Percentiles rank a stretch among this genome's conserved stretches.
phyloP scores from a whole-genome alignment of 306 rosid species.

The Hippophae tibetana region DNA sequence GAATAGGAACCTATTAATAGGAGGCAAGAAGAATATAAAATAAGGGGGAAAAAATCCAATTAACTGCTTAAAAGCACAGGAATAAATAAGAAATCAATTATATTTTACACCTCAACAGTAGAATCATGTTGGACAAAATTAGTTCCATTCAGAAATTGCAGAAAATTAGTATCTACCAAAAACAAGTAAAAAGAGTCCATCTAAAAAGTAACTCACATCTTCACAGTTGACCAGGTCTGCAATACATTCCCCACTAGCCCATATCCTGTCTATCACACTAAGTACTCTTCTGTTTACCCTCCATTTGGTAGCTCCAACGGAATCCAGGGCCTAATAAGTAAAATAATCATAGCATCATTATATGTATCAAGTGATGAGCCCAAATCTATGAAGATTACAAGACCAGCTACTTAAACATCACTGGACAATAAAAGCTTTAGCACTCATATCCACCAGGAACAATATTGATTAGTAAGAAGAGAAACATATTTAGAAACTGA shows the following conservation, averaged over 20 bases:
- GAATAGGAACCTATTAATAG: slow-evolving; percentile 53
- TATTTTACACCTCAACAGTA: not conserved
- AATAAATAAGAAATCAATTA: not conserved
- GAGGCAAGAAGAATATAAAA: not conserved
- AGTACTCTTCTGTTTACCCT: slow-evolving; percentile 73
- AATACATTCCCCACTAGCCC: slow-evolving; percentile 83
- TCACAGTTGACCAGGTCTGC: slow-evolving; percentile 73
- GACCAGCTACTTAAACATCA: not conserved
- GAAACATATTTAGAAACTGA: slow-evolving; percentile 2
- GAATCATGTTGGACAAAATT: slow-evolving; percentile 2
- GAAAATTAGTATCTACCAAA: slow-evolving; percentile 9
- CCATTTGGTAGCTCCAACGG: slow-evolving; percentile 90
- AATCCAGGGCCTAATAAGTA: slow-evolving; percentile 63
- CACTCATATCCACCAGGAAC: too few species aligned
- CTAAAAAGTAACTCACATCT: slow-evolving; percentile 48
- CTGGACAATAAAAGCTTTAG: too few species aligned
- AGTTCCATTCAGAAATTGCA: slow-evolving; percentile 8
- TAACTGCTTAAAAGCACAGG: not conserved
- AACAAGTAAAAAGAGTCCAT: slow-evolving; percentile 8
- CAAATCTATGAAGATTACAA: slow-evolving; percentile 2
- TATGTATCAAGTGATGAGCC: slow-evolving; percentile 10
- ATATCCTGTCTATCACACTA: slow-evolving; percentile 69
- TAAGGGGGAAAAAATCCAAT: not conserved
- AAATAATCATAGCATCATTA: slow-evolving; percentile 21
- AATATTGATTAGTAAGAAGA: too few species aligned